A percentile compares a stretch with the other conserved stretches of the same genome.
Conservation (phyloP, 441 rosid species). For the Flueggea neowawraea region DNA sequence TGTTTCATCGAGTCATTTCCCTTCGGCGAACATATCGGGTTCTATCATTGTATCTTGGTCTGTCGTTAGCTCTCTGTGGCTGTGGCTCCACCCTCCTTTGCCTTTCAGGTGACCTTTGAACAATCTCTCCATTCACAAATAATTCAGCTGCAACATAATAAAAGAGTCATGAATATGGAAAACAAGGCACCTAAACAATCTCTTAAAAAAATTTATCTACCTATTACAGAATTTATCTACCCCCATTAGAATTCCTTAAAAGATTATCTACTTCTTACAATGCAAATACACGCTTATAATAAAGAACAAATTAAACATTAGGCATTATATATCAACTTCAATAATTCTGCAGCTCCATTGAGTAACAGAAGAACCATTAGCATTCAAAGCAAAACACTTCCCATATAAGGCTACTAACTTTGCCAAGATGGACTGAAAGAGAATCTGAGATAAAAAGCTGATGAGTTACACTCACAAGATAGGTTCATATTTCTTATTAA, state of each 20-base stretch:
- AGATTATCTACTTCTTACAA: not conserved
- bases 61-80: conserved; percentile 86
- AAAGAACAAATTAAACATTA: not conserved
- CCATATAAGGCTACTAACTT: conserved; percentile 25
- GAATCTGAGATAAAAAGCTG: no score
- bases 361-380: conserved; percentile 32
- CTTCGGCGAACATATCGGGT: conserved; percentile 84
- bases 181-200: no score
- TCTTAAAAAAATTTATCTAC: no score
- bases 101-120: conserved; percentile 92
- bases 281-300: not conserved
- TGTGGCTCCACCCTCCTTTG: conserved; percentile 91
- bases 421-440: conserved; percentile 50
- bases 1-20: conserved; percentile 48
- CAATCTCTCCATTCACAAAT: conserved; percentile 94
- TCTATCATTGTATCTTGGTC: conserved; percentile 96
- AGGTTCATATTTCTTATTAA: no score
- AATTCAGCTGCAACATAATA: conserved; percentile 65
- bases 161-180: not conserved
- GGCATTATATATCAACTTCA: conserved; percentile 21
- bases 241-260: no score
- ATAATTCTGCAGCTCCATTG: conserved; percentile 28
- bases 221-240: no score
- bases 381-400: conserved; percentile 59
- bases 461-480: no score